Base-by-base conservation (phyloP, 2,329 filamentous ascomycete species). In the Diaporthe nobilis region DNA sequence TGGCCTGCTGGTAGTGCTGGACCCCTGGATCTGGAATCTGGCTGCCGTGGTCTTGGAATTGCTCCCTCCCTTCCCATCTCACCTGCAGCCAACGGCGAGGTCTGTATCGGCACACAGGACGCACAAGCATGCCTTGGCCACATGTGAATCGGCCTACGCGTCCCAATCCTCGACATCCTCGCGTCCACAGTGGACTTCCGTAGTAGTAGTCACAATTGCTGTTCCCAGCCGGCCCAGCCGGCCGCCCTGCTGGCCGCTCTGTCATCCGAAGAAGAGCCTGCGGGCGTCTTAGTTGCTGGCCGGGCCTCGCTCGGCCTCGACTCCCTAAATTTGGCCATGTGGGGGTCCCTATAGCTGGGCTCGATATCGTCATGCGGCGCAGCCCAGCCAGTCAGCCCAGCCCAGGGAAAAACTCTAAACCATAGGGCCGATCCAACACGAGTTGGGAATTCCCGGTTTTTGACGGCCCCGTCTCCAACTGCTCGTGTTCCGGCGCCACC, bases 381-480 rank as follows among this genome's bases (percentile, higher is more conserved):
- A 70, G 65, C 65, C 65, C 34, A 49, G 61, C 42, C 25, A 60
- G 57, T n/a, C 60, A 63, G 60, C n/a, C 57, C 61, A 31, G 42
- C 60, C 60, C 39, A 47, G n/a, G 4, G 39, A 53, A 70, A 68
- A 70, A 70, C 34, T 55, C 47, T 55, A 70, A 65, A 70, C 51
- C 49, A 10, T 70, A 55, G 65, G 65, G 65, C 65, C 65, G 34
- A 70, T 70, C 65, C 65, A 68, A 68, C 65, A 68, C 65, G 65
- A 53, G 47, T 53, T 68, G 31, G 47, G 20, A 25, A 37, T 55
- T 55, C 65, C 49, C 65, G 47, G 63, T 47, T 68, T 68, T 68
- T 68, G 8, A 39, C n/a, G 34, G 65, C 49, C 22, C 65, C 47
- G 65, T 28, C 65, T 39, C 34, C 65, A 70, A 42, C 34, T 25